Percentiles rank a stretch among this genome's conserved stretches.
phyloP scores from a whole-genome alignment of 106 monocot genomes.

The Posidonia australis region DNA sequence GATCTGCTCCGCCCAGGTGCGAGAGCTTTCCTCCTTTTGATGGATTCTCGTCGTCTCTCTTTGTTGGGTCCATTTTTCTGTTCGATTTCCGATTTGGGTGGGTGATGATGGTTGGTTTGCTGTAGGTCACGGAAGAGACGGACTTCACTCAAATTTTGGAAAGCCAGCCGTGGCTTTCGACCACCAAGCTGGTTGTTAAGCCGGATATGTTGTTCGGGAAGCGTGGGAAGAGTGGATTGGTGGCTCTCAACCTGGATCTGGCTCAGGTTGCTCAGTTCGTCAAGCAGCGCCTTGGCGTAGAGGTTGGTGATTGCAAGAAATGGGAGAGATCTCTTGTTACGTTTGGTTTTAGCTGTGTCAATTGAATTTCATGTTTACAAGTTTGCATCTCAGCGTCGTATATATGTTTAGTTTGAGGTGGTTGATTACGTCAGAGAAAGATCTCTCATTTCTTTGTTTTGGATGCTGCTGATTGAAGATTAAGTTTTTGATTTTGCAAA shows the following conservation, averaged over 20 bases:
- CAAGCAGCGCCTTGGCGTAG: slow-evolving; percentile 66
- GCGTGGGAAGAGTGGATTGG: slow-evolving; percentile 92
- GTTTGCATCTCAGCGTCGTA: too few relatives aligned
- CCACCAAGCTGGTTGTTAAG: slow-evolving; percentile 80
- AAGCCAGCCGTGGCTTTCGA: slow-evolving; percentile 76
- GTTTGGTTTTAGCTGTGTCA: too few relatives aligned
- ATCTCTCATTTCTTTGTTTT: too few relatives aligned
- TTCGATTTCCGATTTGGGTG: neutral
- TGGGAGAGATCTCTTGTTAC: too few relatives aligned
- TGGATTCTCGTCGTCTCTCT: neutral
- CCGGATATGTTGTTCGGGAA: slow-evolving; percentile 99
- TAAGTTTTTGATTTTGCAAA: neutral
- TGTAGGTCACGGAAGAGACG: slow-evolving; percentile 60
- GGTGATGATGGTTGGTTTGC: neutral
- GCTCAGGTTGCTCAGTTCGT: slow-evolving; percentile 77
- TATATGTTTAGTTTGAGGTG: too few relatives aligned
- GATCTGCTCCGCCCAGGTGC: slow-evolving; percentile 48
- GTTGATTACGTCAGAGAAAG: too few relatives aligned
- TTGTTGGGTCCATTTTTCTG: neutral
- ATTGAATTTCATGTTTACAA: too few relatives aligned
- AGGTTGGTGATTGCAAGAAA: slow-evolving; percentile 52
- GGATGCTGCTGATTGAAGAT: too few relatives aligned
- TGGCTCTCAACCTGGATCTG: slow-evolving; percentile 77
- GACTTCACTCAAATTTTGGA: slow-evolving; percentile 60
- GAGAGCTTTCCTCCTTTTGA: neutral